Base-by-base conservation (phyloP, 768 basidiomycete species). In the Trametes villosa region DNA sequence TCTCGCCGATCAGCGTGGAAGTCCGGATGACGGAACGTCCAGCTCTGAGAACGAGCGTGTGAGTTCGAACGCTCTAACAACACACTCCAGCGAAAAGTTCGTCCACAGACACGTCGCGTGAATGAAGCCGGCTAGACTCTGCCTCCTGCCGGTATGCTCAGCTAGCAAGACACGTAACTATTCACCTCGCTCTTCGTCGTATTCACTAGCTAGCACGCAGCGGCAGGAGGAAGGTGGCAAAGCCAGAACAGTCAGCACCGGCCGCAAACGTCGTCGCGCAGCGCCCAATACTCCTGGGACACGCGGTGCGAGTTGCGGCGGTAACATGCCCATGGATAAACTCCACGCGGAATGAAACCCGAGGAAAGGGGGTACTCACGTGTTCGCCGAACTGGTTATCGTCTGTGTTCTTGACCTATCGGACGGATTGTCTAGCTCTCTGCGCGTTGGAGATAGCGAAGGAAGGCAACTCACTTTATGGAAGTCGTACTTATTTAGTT, bases 401-500 rank as follows among this genome's bases (percentile, higher is more conserved):
- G 64, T 94, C 94, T 2, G 86, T 87, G 68, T 91, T 93, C 75
- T 95, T 96, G 64, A 95, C 86, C 81, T 79, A 59, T 47, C 58
- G n/a, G n/a, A 42, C 55, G 51, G 31, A n/a, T 31, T 24, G 44
- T 62, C 40, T 29, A 34, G 58, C 29, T 6, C 11, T n/a, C 24
- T 29, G 51, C 41, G 44, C 46, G 57, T 49, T 59, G 67, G 17
- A 34, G 36, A 42, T 31, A 31, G 24, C 31, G 5, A 6, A 18
- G 60, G 53, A 67, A 34, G 57, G 13, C 22, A 3, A 55, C 69
- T 70, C 34, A 82, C 90, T 80, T 96, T 96, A 81, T 96, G 94
- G 66, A 96, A 96, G 75, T 96, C 94, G 72, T 96, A 96, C 74
- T 96, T 96, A 81, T 96, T 96, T 33, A 96, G 80, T 74, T 96